These are phyloP conservation scores for Sphaerobolus stellatus DNA, from an alignment of 1,284 basidiomycete genomes.

Conservation along the genomic window DNA sequence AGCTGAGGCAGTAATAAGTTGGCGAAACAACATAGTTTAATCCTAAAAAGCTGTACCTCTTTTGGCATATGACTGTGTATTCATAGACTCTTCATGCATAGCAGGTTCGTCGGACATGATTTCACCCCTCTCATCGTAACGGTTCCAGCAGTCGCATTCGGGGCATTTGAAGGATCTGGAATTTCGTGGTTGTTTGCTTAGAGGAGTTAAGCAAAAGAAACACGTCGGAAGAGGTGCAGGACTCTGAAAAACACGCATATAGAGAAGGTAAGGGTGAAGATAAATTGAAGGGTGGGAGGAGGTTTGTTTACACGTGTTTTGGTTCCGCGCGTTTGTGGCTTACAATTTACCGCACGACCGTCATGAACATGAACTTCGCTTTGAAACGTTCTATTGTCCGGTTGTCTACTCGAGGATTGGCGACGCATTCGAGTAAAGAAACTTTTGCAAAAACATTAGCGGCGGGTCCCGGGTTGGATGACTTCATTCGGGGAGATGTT, in stretches of 20 bases:
- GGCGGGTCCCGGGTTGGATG: conserved; percentile 77
- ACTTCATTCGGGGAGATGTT: conserved; percentile 69
- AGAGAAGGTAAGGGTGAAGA: too few species aligned
- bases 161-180: conserved; percentile 61
- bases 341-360: too few species aligned
- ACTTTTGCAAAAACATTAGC: conserved; percentile 61
- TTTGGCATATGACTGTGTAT: conserved; percentile 67
- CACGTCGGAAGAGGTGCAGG: conserved; percentile 6
- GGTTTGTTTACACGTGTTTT: too few species aligned
- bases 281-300: too few species aligned
- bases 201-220: conserved; percentile 8
- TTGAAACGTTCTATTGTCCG: not conserved
- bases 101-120: conserved; percentile 84
- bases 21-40: not conserved
- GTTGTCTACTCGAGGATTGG: conserved; percentile 6
- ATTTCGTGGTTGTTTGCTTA: conserved; percentile 37
- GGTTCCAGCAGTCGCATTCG: conserved; percentile 70
- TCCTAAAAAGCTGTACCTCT: conserved; percentile 53
- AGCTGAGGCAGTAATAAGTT: conserved; percentile 36
- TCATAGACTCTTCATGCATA: conserved; percentile 77
- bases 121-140: conserved; percentile 65
- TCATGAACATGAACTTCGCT: conserved; percentile 1
- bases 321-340: too few species aligned
- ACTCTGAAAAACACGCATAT: conserved; percentile 13
- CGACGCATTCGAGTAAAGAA: conserved; percentile 47